phyloP scores from a whole-genome alignment of 805 yeast species.

The Tetrapisispora taiwanensis region DNA sequence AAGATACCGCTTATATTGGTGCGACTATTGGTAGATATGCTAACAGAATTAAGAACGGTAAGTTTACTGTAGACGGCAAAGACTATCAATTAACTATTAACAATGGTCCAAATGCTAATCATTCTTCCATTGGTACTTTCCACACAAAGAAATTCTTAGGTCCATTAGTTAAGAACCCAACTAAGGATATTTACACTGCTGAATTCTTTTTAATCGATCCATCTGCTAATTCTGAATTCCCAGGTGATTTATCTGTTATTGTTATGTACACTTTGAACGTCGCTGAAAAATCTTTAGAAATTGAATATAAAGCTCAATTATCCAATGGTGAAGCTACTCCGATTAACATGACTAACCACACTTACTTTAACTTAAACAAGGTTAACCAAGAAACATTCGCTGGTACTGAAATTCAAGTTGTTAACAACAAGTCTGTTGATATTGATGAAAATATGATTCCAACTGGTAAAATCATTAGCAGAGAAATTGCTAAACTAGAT shows the following conservation, averaged over 20 bases:
- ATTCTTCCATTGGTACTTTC: conserved; percentile 46
- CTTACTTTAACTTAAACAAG: conserved; percentile 45
- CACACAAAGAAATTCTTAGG: conserved; percentile 43
- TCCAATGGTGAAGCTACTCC: conserved; percentile 34
- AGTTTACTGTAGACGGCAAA: conserved; percentile 33
- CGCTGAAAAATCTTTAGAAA: conserved; percentile 29
- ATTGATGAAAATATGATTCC: conserved; percentile 33
- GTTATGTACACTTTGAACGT: conserved; percentile 38
- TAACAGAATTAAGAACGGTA: conserved; percentile 43
- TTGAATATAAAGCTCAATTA: conserved; percentile 36
- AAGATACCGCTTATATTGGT: conserved; percentile 45
- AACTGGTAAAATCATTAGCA: conserved; percentile 35
- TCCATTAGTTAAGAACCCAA: conserved; percentile 35
- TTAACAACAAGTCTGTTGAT: conserved; percentile 33
- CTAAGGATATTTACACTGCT: conserved; percentile 24
- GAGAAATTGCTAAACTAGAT: conserved; percentile 20
- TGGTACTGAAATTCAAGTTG: conserved; percentile 33
- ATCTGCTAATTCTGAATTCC: conserved; percentile 48
- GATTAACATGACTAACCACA: conserved; percentile 52
- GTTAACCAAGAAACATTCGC: conserved; percentile 22
- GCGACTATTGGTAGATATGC: conserved; percentile 60
- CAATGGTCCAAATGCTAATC: conserved; percentile 37
- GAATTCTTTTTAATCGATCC: conserved; percentile 35
- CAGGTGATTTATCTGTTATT: conserved; percentile 41
- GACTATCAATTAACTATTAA: conserved; percentile 35